These are phyloP conservation scores for Cyclocybe aegerita DNA, from an alignment of 768 basidiomycete species.

Conservation along the genomic window DNA sequence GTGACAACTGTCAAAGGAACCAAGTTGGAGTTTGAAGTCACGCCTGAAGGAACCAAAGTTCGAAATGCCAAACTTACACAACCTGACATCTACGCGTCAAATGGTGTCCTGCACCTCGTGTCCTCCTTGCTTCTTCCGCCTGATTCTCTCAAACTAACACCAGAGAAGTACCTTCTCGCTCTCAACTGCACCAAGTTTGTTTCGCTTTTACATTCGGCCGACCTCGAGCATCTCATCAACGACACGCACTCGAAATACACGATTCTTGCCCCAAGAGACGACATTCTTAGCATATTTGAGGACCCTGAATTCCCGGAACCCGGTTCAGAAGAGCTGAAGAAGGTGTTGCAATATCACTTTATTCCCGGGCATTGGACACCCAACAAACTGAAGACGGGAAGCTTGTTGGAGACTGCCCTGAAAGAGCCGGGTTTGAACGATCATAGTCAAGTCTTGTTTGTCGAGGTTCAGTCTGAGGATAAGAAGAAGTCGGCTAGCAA, in stretches of 20 bases:
- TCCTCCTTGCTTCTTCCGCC: slow-evolving; percentile 79
- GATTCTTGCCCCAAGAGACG: slow-evolving; percentile 89
- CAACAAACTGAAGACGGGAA: slow-evolving; percentile 67
- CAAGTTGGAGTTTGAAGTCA: slow-evolving; percentile 57
- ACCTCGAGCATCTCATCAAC: slow-evolving; percentile 70
- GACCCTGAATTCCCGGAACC: slow-evolving; percentile 56
- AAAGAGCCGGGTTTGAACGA: slow-evolving; percentile 68
- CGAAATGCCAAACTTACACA: slow-evolving; percentile 61
- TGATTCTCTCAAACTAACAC: slow-evolving; percentile 76
- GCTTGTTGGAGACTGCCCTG: slow-evolving; percentile 80
- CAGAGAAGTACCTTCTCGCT: slow-evolving; percentile 92
- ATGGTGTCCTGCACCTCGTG: slow-evolving; percentile 92
- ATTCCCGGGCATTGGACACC: slow-evolving; percentile 77
- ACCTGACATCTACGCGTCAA: slow-evolving; percentile 90
- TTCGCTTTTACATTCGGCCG: slow-evolving; percentile 80
- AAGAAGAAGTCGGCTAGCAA: slow-evolving; percentile 45
- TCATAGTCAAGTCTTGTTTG: slow-evolving; percentile 66
- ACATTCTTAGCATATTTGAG: slow-evolving; percentile 65
- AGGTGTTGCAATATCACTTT: slow-evolving; percentile 85
- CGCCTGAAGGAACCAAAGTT: slow-evolving; percentile 52
- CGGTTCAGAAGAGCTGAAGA: slow-evolving; percentile 70
- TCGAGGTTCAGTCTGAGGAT: slow-evolving; percentile 57
- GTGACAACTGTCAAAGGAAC: slow-evolving; percentile 73
- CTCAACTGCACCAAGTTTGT: slow-evolving; percentile 93
- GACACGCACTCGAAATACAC: slow-evolving; percentile 72